Percentiles rank a stretch among this genome's conserved stretches.
These are phyloP conservation scores for Pleurotus ostreatus DNA, from an alignment of 768 basidiomycete species.

Conservation along the genomic window DNA sequence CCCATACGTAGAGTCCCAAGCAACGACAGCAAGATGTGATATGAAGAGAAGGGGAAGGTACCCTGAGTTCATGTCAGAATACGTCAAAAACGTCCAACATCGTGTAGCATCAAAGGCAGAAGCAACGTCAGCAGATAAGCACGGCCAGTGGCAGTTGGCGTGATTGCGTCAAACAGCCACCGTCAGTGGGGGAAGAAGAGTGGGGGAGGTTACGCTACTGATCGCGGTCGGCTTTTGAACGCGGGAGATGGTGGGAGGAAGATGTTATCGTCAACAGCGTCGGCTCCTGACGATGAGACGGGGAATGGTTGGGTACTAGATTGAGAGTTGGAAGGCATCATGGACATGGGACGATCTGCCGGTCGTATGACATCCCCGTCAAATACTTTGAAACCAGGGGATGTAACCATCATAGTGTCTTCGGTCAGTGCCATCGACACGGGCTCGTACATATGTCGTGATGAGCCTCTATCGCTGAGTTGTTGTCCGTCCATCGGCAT, in stretches of 20 bases:
- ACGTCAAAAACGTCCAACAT: not conserved
- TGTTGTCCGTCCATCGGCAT: slow-evolving; percentile 53
- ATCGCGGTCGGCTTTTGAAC: not conserved
- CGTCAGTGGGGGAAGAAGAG: not conserved
- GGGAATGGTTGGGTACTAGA: not conserved
- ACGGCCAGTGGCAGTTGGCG: no score
- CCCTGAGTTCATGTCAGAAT: not conserved
- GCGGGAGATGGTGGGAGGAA: slow-evolving; percentile 4
- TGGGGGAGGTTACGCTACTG: slow-evolving; percentile 6
- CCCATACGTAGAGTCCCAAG: not conserved
- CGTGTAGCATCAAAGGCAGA: not conserved
- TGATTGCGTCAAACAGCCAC: not conserved
- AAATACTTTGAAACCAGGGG: slow-evolving; percentile 49
- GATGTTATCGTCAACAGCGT: not conserved
- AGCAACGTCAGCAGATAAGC: no score
- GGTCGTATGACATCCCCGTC: slow-evolving; percentile 22
- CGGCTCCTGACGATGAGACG: slow-evolving; percentile 6
- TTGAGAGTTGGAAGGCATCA: slow-evolving; percentile 1
- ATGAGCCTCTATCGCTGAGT: slow-evolving; percentile 33
- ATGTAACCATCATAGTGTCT: slow-evolving; percentile 53
- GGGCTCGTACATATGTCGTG: slow-evolving; percentile 59
- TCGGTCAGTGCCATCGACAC: slow-evolving; percentile 67
- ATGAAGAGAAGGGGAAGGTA: not conserved
- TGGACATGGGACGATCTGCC: slow-evolving; percentile 4
- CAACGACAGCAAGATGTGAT: not conserved